Evolutionary conservation across 164 flowering plant genomes (phyloP).

Genomic region (Tinospora cordifolia): DNA sequence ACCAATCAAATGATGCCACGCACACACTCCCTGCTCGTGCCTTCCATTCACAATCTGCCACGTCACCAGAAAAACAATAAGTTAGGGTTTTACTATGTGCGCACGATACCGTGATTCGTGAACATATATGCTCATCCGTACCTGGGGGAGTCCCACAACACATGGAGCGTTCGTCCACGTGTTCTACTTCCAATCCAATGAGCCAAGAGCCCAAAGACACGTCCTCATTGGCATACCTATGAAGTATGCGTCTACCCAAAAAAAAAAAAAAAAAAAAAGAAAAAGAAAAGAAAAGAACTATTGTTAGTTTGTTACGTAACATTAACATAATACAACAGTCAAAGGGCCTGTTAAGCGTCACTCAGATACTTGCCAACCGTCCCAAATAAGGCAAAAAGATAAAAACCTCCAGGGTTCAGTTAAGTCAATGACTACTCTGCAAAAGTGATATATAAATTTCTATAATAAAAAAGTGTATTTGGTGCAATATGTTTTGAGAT

Average conservation of each 20-base stretch:
- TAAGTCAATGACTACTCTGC: too few relatives aligned
- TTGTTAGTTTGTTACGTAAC: too few relatives aligned
- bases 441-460: too few relatives aligned
- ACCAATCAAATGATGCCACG: constrained; percentile 83
- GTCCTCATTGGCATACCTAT: constrained; percentile 76
- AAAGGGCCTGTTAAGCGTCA: too few relatives aligned
- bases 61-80: not conserved
- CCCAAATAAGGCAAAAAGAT: too few relatives aligned
- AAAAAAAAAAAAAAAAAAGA: too few relatives aligned
- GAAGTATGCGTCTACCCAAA: constrained; percentile 47
- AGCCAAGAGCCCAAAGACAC: constrained; percentile 80
- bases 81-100: not conserved
- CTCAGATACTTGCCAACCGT: too few relatives aligned
- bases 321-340: too few relatives aligned
- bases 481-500: too few relatives aligned
- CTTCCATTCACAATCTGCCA: constrained; percentile 79
- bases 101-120: not conserved
- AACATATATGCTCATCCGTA: constrained; percentile 15
- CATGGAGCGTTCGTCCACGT: constrained; percentile 61
- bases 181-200: constrained; percentile 68
- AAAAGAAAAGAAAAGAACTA: too few relatives aligned
- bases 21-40: constrained; percentile 54
- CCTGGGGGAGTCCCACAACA: constrained; percentile 86
- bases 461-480: too few relatives aligned
- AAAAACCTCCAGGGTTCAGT: too few relatives aligned